Evolutionary conservation across 1,139 yeast species (phyloP).

Genomic region (Suhomyces bokatorum): DNA sequence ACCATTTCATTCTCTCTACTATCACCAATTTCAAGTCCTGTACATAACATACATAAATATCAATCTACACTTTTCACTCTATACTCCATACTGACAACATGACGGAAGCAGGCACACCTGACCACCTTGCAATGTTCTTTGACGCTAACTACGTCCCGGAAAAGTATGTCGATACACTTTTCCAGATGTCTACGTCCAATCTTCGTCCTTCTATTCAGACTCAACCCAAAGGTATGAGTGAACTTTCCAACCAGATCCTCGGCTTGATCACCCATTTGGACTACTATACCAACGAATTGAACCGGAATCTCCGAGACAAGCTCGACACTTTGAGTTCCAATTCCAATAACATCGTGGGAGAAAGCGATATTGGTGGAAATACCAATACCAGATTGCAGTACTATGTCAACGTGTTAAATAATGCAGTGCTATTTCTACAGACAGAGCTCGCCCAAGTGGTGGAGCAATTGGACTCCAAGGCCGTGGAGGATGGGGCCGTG

Average conservation of each 20-base stretch:
- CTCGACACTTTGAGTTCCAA: conserved; percentile 42
- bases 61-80: neutral
- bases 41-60: neutral
- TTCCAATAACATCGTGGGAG: conserved; percentile 12
- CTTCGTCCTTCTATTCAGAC: conserved; percentile 1
- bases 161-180: conserved; percentile 39
- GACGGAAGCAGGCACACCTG: conserved; percentile 3
- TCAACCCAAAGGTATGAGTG: conserved; percentile 12
- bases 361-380: conserved; percentile 4
- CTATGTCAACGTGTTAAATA: conserved; percentile 58
- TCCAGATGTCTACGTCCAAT: conserved; percentile 21
- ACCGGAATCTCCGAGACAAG: conserved; percentile 50
- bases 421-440: conserved; percentile 56
- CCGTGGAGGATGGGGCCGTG: conserved; percentile 30
- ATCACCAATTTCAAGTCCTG: neutral
- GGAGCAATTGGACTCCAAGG: conserved; percentile 9
- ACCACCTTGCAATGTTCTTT: conserved; percentile 38
- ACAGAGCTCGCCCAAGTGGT: conserved; percentile 43
- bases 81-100: neutral
- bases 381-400: conserved; percentile 56
- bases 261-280: conserved; percentile 58
- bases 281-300: conserved; percentile 57
- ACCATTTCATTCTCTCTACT: no score
- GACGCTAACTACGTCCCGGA: conserved; percentile 41
- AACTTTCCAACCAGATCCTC: conserved; percentile 32